Base-by-base conservation (phyloP, 192 early-diverging fungal species). In the Mortierella antarctica region DNA sequence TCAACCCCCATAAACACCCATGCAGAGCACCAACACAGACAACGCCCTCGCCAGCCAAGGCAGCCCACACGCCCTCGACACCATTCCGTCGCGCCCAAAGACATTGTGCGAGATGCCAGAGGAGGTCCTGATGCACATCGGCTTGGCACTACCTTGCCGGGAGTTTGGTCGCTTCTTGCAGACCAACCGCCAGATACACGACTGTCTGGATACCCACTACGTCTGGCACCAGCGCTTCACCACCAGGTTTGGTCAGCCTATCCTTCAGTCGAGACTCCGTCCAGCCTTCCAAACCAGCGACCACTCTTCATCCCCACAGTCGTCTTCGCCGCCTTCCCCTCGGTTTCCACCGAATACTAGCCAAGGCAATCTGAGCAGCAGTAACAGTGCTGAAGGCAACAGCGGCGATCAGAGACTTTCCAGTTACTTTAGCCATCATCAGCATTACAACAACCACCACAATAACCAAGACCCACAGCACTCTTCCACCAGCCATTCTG, bases 201-300 rank as follows among this genome's bases (percentile, higher is more conserved):
- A 51, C 45, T 46, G 46, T 11, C 11, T 68, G 18, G 14, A 80
- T 47, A 55, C 77, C 0, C 77, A 80, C 47, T 80, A 71, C 48
- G 45, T 80, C 47, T 80, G 77, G 77, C 77, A 80, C 60, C 49
- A 21, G 50, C 70, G 77, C 2, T 80, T 80, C 50, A 57, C 45
- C 10, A 39, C 12, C 6, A 50, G 77, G 17, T 80, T 80, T 57
- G 77, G 77, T 11, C 77, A 80, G 21, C 12, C 51, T 7, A 31
- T 80, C 45, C 65, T 80, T 4, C 47, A 63, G 21, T 10, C 42
- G 10, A 56, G 57, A 47, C 53, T 72, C 13, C 56, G 51, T n/a
- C 47, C 46, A 8, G 5, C 48, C 48, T 31, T 31, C 39, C 21
- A 21, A n/a, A 63, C 18, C 20, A 58, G 39, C 12, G 20, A 52